These are phyloP conservation scores for Xylaria intraflava DNA, from an alignment of 495 filamentous ascomycete species.

Conservation along the genomic window DNA sequence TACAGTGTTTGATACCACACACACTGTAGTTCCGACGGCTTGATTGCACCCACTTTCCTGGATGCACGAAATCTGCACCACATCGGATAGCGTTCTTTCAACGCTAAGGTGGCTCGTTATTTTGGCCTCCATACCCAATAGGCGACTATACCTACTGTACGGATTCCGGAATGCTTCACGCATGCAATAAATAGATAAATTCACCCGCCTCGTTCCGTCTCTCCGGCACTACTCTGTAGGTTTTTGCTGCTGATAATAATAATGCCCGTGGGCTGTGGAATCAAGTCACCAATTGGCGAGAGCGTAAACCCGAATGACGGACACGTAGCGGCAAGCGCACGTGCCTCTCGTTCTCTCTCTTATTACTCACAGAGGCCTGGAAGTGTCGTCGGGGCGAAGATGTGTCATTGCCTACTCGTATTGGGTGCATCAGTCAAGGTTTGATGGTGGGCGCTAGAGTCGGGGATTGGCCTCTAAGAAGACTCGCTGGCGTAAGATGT, in stretches of 20 bases:
- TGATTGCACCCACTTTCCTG: neutral
- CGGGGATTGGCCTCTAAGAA: neutral
- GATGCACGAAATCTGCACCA: slow-evolving; percentile 4
- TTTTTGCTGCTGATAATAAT: too few species aligned
- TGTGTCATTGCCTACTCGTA: slow-evolving; percentile 13
- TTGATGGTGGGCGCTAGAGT: neutral
- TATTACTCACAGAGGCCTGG: neutral
- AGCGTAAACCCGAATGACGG: neutral
- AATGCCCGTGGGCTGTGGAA: too few species aligned
- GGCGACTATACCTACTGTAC: too few species aligned
- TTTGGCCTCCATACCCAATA: too few species aligned
- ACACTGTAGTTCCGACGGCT: neutral
- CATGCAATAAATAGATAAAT: too few species aligned
- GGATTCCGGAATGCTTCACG: too few species aligned
- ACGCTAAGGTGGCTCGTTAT: too few species aligned
- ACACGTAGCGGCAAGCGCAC: neutral
- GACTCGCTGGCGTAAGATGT: neutral
- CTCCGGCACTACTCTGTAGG: too few species aligned
- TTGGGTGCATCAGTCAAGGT: neutral
- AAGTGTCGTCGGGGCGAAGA: neutral
- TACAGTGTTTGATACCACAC: neutral
- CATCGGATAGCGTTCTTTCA: neutral
- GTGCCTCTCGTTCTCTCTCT: neutral
- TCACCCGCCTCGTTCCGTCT: too few species aligned
- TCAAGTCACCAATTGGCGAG: too few species aligned